These are phyloP conservation scores for Penicillium sp. DNA, from an alignment of 2,329 filamentous ascomycete species.

Conservation along the genomic window DNA sequence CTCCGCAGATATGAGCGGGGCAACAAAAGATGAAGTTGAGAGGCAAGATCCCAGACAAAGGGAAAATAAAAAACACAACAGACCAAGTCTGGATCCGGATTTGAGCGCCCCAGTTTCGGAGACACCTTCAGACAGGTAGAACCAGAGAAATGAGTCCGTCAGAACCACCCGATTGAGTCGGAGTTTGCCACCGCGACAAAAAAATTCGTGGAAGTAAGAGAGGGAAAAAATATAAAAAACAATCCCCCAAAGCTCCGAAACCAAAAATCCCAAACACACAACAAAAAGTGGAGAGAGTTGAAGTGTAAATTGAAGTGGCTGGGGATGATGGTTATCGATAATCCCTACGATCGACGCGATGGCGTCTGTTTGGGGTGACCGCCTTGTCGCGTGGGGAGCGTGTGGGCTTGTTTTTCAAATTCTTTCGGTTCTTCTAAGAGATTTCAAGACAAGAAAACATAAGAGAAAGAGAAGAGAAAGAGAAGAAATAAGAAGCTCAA, in stretches of 20 bases:
- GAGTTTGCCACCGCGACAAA: slow-evolving; percentile 33
- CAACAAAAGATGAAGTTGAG: slow-evolving; percentile 4
- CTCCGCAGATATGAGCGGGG: slow-evolving; percentile 13
- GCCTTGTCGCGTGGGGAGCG: slow-evolving; percentile 30
- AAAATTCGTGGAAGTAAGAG: slow-evolving; percentile 6
- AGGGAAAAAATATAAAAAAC: slow-evolving; percentile 2
- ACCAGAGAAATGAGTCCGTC: slow-evolving; percentile 28
- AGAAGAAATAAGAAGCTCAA: slow-evolving; percentile 11
- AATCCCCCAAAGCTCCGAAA: slow-evolving; percentile 3
- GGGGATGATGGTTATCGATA: slow-evolving; percentile 29
- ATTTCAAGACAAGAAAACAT: slow-evolving; percentile 1
- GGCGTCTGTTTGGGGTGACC: slow-evolving; percentile 31
- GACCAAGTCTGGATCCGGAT: slow-evolving; percentile 24
- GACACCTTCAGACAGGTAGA: slow-evolving; percentile 26
- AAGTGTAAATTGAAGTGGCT: slow-evolving; percentile 20
- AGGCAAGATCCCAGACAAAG: slow-evolving; percentile 12
- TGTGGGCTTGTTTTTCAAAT: slow-evolving; percentile 7
- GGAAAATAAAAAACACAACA: slow-evolving; percentile 23
- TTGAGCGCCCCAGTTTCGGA: slow-evolving; percentile 26
- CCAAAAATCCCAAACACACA: neutral
- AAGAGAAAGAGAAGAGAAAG: slow-evolving; percentile 6
- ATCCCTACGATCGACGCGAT: slow-evolving; percentile 30
- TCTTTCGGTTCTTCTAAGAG: slow-evolving; percentile 1
- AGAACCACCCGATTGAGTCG: slow-evolving; percentile 20
- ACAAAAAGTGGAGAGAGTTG: neutral